These are phyloP conservation scores for Pythium graminicola DNA, from an alignment of 352 stramenopile species.

Conservation along the genomic window DNA sequence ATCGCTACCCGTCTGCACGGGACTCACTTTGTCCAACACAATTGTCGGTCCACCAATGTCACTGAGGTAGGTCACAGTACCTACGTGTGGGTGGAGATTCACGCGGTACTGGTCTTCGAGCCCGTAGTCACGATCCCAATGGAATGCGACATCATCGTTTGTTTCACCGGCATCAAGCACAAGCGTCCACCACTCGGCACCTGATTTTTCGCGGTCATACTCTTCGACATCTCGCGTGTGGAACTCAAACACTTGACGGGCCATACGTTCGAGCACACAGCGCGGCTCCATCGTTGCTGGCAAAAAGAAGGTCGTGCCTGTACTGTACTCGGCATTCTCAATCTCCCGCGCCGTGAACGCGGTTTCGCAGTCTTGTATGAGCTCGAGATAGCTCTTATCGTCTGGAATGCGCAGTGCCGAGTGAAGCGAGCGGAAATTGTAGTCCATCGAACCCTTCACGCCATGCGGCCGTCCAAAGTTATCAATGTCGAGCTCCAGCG, in stretches of 20 bases:
- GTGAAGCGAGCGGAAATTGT: slow-evolving; percentile 28
- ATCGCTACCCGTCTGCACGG: slow-evolving; percentile 30
- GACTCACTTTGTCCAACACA: slow-evolving; percentile 37
- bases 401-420: slow-evolving; percentile 16
- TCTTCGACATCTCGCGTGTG: slow-evolving; percentile 42
- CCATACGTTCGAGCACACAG: slow-evolving; percentile 65
- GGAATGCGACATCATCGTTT: slow-evolving; percentile 75
- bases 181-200: slow-evolving; percentile 87
- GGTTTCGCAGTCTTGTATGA: slow-evolving; percentile 37
- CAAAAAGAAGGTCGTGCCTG: slow-evolving; percentile 52
- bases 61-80: slow-evolving; percentile 67
- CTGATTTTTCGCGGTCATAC: slow-evolving; percentile 47
- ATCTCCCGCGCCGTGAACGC: slow-evolving; percentile 43
- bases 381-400: slow-evolving; percentile 25
- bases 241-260: slow-evolving; percentile 68
- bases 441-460: slow-evolving; percentile 22
- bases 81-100: slow-evolving; percentile 72
- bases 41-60: slow-evolving; percentile 41
- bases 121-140: slow-evolving; percentile 89
- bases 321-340: slow-evolving; percentile 49
- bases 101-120: slow-evolving; percentile 60
- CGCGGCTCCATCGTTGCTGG: slow-evolving; percentile 38
- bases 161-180: slow-evolving; percentile 47
- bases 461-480: slow-evolving; percentile 28
- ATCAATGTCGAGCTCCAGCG: slow-evolving; percentile 26